phyloP scores from a whole-genome alignment of 2,329 filamentous ascomycete genomes.

The Dactylellina drechsleri region DNA sequence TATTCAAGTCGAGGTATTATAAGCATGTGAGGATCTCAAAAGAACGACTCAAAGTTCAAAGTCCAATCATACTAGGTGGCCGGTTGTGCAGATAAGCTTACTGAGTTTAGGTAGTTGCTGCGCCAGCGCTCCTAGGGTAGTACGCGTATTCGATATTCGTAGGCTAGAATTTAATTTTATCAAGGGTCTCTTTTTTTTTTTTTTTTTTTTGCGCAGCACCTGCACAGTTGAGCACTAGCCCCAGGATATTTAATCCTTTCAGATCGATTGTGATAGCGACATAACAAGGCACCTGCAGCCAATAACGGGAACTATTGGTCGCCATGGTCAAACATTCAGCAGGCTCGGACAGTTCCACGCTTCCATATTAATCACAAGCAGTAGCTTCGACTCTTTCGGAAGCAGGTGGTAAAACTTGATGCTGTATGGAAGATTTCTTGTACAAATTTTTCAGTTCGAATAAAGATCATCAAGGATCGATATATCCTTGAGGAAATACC shows the following conservation, averaged over 20 bases:
- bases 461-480: too few species aligned
- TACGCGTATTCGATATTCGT: constrained; percentile 21
- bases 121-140: constrained; percentile 15
- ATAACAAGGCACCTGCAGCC: constrained; percentile 33
- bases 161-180: background rate
- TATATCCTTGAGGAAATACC: too few species aligned
- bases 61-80: too few species aligned
- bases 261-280: constrained; percentile 35
- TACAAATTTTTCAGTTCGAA: too few species aligned
- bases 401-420: constrained; percentile 4
- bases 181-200: background rate
- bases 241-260: constrained; percentile 14
- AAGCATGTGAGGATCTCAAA: constrained; percentile 1
- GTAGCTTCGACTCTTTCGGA: background rate
- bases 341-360: background rate
- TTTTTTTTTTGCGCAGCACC: too few species aligned
- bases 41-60: background rate
- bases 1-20: background rate
- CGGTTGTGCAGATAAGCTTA: constrained; percentile 24
- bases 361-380: background rate
- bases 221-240: constrained; percentile 1
- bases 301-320: constrained; percentile 28
- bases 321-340: background rate
- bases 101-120: constrained; percentile 31
- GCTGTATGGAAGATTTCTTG: too few species aligned